Base-by-base conservation (phyloP, 306 rosid genomes). In the Trifolium pratense region DNA sequence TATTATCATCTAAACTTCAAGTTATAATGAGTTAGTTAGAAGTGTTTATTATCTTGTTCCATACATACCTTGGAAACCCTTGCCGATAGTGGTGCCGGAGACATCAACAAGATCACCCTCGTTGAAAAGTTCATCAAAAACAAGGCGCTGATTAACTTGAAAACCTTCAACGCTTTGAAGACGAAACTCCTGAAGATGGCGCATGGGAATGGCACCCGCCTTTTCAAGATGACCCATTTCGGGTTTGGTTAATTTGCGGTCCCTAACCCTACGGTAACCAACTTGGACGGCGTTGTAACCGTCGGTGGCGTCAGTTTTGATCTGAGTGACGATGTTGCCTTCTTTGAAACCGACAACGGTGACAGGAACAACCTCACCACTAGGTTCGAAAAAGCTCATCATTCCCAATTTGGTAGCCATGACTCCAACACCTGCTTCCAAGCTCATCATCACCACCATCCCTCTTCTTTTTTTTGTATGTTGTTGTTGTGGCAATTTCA, bases 41-140 rank as follows among this genome's bases (percentile, higher is more conserved):
- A n/a, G n/a, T n/a, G n/a, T n/a, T n/a, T n/a, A n/a, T n/a, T n/a
- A n/a, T n/a, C n/a, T n/a, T n/a, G n/a, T n/a, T 21, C 25, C 25
- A 21, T 21, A 21, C n/a, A 2, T 49, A 0, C 43, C 98, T 80
- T 94, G 98, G 61, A 94, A 94, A 0, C 97, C 98, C 86, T 94
- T 94, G 62, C 98, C 98, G 13, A 94, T 94, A 49, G 98, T 94
- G 82, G 83, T 89, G 59, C 98, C 98, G 0, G 97, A 83, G 29
- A 94, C 92, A 80, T 94, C 98, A 62, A 94, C 98, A 42, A 94
- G 79, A 75, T 94, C 98, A 0, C 98, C 98, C 58, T 94, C 98
- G 60, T 87, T 83, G 88, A 94, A 94, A 9, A 94, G 36, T 9
- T 94, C 84, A 23, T 87, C 84, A 14, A 94, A 75, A 3, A 59